Conservation (phyloP, 495 filamentous ascomycete genomes). For the Penicillium parvum region DNA sequence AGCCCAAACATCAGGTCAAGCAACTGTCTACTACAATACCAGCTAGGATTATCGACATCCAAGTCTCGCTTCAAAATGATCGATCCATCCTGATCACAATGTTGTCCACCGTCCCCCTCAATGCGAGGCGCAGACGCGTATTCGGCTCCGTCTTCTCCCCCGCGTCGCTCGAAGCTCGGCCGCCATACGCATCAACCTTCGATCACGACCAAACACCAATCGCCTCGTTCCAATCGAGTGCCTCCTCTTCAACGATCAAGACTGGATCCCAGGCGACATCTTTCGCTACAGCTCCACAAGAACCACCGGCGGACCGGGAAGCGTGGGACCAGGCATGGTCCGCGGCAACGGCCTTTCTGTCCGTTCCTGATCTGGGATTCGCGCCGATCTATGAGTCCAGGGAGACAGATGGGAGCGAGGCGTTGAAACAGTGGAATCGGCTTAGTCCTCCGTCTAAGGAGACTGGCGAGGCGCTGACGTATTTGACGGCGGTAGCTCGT, state of each 20-base stretch:
- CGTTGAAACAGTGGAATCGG: conserved; percentile 29
- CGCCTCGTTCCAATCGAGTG: conserved; percentile 17
- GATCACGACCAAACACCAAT: conserved; percentile 14
- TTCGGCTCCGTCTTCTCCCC: conserved; percentile 52
- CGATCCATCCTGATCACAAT: conserved; percentile 14
- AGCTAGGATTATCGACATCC: background rate
- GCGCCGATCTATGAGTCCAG: conserved; percentile 19
- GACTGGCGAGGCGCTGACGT: conserved; percentile 33
- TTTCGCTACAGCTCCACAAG: conserved; percentile 5
- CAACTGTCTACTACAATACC: background rate
- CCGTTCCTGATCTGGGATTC: conserved; percentile 45
- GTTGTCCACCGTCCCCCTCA: conserved; percentile 26
- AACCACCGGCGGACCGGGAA: conserved; percentile 45
- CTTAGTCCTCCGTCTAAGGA: conserved; percentile 30
- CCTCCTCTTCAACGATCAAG: conserved; percentile 17
- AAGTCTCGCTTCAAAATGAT: conserved; percentile 10
- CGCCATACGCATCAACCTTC: conserved; percentile 6
- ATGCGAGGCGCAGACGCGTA: conserved; percentile 38
- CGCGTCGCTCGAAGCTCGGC: conserved; percentile 29
- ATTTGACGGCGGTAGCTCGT: conserved; percentile 32
- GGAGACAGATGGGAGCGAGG: conserved; percentile 26
- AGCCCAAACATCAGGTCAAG: conserved; percentile 2
- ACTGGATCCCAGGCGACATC: conserved; percentile 14
- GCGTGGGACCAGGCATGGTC: conserved; percentile 68
- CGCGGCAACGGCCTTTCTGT: conserved; percentile 57